These are phyloP conservation scores for Fagopyrum tataricum DNA, from an alignment of 148 eudicot species.

Conservation along the genomic window DNA sequence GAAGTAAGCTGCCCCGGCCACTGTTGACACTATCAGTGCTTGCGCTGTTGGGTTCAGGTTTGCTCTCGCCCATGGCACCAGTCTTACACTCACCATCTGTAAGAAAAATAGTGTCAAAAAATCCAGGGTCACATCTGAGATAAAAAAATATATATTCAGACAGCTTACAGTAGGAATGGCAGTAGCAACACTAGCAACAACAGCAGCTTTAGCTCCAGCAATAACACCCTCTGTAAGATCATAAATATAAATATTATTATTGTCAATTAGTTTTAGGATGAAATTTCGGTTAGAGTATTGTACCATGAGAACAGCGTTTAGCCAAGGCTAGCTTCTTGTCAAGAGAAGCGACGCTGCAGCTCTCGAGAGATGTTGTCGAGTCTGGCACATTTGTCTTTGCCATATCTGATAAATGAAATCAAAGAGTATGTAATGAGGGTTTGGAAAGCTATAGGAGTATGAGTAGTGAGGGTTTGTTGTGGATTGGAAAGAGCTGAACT, in stretches of 20 bases:
- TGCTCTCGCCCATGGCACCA: slow-evolving; percentile 90
- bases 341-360: slow-evolving; percentile 34
- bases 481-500: background rate
- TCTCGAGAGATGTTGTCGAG: slow-evolving; percentile 31
- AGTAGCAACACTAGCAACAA: slow-evolving; percentile 61
- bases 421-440: too few relatives aligned
- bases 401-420: slow-evolving; percentile 32
- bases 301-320: slow-evolving; percentile 83
- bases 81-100: slow-evolving; percentile 83
- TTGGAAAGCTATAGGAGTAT: background rate
- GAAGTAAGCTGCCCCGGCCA: slow-evolving; percentile 74
- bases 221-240: slow-evolving; percentile 57
- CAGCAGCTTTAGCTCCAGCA: slow-evolving; percentile 97
- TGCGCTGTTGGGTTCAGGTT: slow-evolving; percentile 85
- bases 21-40: slow-evolving; percentile 84
- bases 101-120: background rate
- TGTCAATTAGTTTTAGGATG: too few relatives aligned
- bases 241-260: background rate
- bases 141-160: background rate
- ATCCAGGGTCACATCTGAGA: background rate
- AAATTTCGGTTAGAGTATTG: too few relatives aligned
- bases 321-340: slow-evolving; percentile 82
- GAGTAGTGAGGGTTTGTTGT: background rate
- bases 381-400: slow-evolving; percentile 34
- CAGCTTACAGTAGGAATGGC: slow-evolving; percentile 75